Percentiles rank a stretch among this genome's conserved stretches.
phyloP scores from a whole-genome alignment of 78 protist species.

The Dictyostelium brefeldianum region DNA sequence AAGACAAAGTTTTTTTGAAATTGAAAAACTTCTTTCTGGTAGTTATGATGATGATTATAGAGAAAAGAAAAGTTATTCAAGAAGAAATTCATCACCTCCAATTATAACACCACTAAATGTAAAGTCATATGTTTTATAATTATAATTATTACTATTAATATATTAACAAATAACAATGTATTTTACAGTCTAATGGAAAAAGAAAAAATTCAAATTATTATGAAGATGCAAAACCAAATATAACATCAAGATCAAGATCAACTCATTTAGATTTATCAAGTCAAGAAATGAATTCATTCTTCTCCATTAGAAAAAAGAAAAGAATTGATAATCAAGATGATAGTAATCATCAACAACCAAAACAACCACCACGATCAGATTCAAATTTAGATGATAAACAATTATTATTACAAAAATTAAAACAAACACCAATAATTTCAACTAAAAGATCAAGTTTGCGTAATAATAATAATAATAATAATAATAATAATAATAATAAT shows the following conservation, averaged over 20 bases:
- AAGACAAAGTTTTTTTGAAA: conserved; percentile 1
- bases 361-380: neutral
- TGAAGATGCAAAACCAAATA: conserved; percentile 35
- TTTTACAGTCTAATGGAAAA: neutral
- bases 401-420: too few species aligned
- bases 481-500: too few species aligned
- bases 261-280: conserved; percentile 2
- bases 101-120: neutral
- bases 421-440: too few species aligned
- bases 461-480: too few species aligned
- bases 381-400: too few species aligned
- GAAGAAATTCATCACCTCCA: neutral
- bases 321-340: neutral
- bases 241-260: conserved; percentile 7
- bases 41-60: too few species aligned
- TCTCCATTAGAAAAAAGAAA: neutral
- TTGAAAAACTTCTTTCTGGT: neutral
- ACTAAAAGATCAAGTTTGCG: neutral
- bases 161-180: too few species aligned
- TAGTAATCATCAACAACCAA: neutral
- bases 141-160: neutral
- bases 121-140: neutral
- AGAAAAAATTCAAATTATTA: neutral
- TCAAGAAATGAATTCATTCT: neutral
- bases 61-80: neutral